Base-by-base conservation (phyloP, 2,329 filamentous ascomycete genomes). In the Arthrinium puccinioides region DNA sequence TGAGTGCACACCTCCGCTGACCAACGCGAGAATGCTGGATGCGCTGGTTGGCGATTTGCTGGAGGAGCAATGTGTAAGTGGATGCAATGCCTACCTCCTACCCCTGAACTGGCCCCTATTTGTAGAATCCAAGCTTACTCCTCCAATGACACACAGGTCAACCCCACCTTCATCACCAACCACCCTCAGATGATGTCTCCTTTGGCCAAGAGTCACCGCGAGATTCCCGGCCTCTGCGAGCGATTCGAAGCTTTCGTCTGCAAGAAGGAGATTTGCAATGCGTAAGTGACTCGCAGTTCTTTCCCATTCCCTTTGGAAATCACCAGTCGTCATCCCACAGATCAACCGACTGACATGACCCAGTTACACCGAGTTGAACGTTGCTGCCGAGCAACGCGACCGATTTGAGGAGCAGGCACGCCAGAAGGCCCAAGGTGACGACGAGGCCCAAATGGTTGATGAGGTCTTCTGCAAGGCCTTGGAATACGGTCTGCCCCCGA, bases 241-340 rank as follows among this genome's bases (percentile, higher is more conserved):
- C 85, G 92, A 38, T 97, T 97, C 62, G 92, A 98, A 67, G 89
- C 87, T 9, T 98, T 98, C 50, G 92, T 96, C 31, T 88, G 84
- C 72, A 94, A 88, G 74, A 94, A 92, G 77, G 90, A 97, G 61
- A 96, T 97, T 50, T 84, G 83, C 55, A 97, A 98, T 57, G 89
- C 89, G 6, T 72, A 58, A 42, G 44, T 42, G n/a, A n/a, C n/a
- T n/a, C n/a, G n/a, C n/a, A n/a, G n/a, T n/a, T n/a, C n/a, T 19
- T n/a, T 37, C 13, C 19, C 26, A 8, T 30, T 15, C n/a, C 24
- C 24, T 13, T 34, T 34, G 11, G 10, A 13, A 26, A 26, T n/a
- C n/a, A n/a, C n/a, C n/a, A 31, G 16, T 13, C 29, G 6, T 16
- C 15, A 31, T 13, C 6, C n/a, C 20, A 11, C 15, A 13, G 21